These are phyloP conservation scores for Cutaneotrichosporon mucoides DNA, from an alignment of 1,284 basidiomycete genomes.

Conservation along the genomic window DNA sequence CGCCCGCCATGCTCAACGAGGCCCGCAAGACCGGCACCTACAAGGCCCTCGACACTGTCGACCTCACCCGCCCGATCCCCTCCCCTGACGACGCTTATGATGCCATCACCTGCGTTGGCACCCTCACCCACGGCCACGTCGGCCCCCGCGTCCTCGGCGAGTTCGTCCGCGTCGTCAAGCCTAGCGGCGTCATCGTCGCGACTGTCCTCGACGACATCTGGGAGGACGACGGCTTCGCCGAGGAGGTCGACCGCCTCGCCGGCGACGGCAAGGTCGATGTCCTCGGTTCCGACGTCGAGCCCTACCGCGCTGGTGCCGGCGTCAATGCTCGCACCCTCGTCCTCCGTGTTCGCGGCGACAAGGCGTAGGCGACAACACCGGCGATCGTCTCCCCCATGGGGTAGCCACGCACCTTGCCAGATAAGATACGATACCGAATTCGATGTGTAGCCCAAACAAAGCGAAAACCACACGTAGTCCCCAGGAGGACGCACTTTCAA, in stretches of 20 bases:
- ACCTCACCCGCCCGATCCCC: conserved; percentile 7
- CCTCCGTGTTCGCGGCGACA: no score
- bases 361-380: no score
- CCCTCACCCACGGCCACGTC: conserved; percentile 16
- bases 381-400: no score
- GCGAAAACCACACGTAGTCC: no score
- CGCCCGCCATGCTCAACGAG: conserved; percentile 7
- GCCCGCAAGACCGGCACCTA: conserved; percentile 11
- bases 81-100: conserved; percentile 3
- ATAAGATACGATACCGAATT: no score
- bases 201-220: conserved; percentile 13
- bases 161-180: conserved; percentile 9
- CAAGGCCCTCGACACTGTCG: conserved; percentile 1
- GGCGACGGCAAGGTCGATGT: background rate
- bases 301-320: conserved; percentile 7
- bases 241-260: background rate
- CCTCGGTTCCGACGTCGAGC: background rate
- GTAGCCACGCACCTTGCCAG: no score
- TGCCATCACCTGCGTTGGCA: conserved; percentile 12
- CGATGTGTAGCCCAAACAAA: no score
- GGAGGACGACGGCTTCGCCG: conserved; percentile 2
- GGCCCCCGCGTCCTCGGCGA: conserved; percentile 9
- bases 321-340: conserved; percentile 9
- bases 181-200: conserved; percentile 6
- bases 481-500: no score